phyloP scores from a whole-genome alignment of 441 rosid species.

The Arabidopsis hybrid region DNA sequence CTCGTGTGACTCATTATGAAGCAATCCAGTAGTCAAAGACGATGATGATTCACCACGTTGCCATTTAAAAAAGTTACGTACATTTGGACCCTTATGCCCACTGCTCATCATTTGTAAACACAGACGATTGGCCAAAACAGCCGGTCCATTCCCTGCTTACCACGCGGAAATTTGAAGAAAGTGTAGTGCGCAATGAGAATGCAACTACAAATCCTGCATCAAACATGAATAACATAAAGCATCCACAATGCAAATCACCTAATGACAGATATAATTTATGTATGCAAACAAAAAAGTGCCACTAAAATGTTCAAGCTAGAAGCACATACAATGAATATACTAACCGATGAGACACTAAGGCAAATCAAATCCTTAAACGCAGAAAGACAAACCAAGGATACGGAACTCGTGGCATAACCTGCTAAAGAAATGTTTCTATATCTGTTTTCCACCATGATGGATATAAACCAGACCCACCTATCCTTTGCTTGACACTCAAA shows the following conservation, averaged over 20 bases:
- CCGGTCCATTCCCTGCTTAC: conserved; percentile 85
- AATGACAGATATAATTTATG: background rate
- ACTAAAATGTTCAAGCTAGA: conserved; percentile 15
- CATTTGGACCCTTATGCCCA: conserved; percentile 66
- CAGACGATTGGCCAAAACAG: conserved; percentile 58
- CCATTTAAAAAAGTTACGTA: conserved; percentile 71
- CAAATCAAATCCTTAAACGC: conserved; percentile 14
- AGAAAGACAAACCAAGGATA: conserved; percentile 10
- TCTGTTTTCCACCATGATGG: conserved; percentile 9
- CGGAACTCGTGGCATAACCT: conserved; percentile 5
- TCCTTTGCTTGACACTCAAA: conserved; percentile 2
- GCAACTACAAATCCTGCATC: conserved; percentile 38
- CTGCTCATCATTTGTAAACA: conserved; percentile 84
- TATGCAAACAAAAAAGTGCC: background rate
- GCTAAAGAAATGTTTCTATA: conserved; percentile 2
- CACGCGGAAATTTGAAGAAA: background rate
- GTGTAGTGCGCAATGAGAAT: conserved; percentile 29
- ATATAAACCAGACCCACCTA: conserved; percentile 7
- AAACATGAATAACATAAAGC: background rate
- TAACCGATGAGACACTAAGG: background rate
- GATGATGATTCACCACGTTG: conserved; percentile 75
- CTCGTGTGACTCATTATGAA: conserved; percentile 77
- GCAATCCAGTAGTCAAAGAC: conserved; percentile 78
- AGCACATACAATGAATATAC: conserved; percentile 2
- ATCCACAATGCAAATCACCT: conserved; percentile 20